Evolutionary conservation across 2,329 filamentous ascomycete genomes (phyloP), one percentile per base, ranked within the genome.

Genomic region (Metarhizium sp.): DNA sequence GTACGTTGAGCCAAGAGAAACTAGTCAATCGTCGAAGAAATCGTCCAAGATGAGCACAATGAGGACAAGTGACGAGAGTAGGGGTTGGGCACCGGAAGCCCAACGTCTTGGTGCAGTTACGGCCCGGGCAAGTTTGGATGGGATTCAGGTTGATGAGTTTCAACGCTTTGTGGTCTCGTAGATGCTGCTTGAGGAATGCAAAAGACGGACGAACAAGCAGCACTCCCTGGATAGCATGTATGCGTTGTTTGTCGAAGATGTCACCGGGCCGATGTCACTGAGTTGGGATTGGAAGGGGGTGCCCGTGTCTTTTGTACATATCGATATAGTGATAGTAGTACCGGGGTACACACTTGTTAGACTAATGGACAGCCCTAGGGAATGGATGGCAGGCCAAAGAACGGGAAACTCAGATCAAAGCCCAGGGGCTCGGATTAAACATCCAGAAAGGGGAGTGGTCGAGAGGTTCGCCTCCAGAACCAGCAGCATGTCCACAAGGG

Each of bases 401-500:
- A 59, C 54, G 59, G 59, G 58, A 59, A 62, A 52, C 59, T 55
- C 50, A 59, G 61, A 62, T 63, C 58, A 64, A 68, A 64, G 63
- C 59, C 62, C 63, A 65, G 59, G 64, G 64, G 67, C 66, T 66
- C 66, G 69, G 67, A 69, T 69, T 64, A 63, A 59, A 64, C 64
- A 58, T 61, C 71, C 71, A 65, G 65, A 71, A 70, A 63, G 64
- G 69, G 69, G 65, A 71, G 71, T 71, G 66, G 64, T 62, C 69
- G 67, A 67, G 66, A 68, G 61, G 53, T 36, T 61, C 58, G 60
- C 58, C 59, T 55, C 61, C 59, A 62, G 60, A 60, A 59, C 57
- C 36, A 59, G 40, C 51, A 54, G 53, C 54, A 51, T 50, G 42
- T 51, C 58, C 50, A 48, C 32, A 38, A 51, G 56, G 58, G 34